phyloP scores from a whole-genome alignment of 805 yeast species.

The Barnettozyma botsteinii region DNA sequence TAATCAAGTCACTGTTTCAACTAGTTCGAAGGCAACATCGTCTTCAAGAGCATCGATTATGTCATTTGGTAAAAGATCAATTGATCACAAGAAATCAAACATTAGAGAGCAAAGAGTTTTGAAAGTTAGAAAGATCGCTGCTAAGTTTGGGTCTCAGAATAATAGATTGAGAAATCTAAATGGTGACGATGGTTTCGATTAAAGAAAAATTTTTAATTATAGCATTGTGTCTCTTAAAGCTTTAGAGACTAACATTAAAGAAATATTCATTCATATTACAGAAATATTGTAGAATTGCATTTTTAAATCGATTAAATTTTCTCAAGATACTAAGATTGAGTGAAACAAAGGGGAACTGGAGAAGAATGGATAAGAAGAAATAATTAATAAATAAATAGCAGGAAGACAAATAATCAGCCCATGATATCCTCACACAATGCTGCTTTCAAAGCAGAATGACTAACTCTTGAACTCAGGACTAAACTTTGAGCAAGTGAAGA shows the following conservation, averaged over 20 bases:
- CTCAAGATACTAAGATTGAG: no score
- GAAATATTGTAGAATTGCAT: no score
- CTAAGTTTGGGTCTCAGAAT: slow-evolving; percentile 3
- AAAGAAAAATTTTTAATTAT: neutral
- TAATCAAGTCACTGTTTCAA: slow-evolving; percentile 45
- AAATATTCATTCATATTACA: no score
- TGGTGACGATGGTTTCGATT: slow-evolving; percentile 7
- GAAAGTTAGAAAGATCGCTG: slow-evolving; percentile 20
- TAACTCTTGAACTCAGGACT: slow-evolving; percentile 22
- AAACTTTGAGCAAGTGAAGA: slow-evolving; percentile 17
- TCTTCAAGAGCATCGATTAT: slow-evolving; percentile 56
- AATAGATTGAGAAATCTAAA: slow-evolving; percentile 7
- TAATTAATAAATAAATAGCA: neutral
- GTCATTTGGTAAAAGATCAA: slow-evolving; percentile 36
- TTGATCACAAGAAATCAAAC: slow-evolving; percentile 7
- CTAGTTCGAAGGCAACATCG: slow-evolving; percentile 48
- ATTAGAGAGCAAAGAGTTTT: slow-evolving; percentile 19
- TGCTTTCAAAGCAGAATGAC: slow-evolving; percentile 24
- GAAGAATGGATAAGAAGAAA: neutral
- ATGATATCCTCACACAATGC: slow-evolving; percentile 16
- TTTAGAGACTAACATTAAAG: no score
- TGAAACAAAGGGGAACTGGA: neutral
- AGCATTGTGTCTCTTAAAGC: no score
- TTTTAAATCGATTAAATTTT: no score
- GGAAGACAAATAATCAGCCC: neutral